A percentile compares a stretch with the other conserved stretches of the same genome.
These are phyloP conservation scores for Zymoseptoria pseudotritici DNA, from an alignment of 2,329 filamentous ascomycete genomes.

Conservation along the genomic window DNA sequence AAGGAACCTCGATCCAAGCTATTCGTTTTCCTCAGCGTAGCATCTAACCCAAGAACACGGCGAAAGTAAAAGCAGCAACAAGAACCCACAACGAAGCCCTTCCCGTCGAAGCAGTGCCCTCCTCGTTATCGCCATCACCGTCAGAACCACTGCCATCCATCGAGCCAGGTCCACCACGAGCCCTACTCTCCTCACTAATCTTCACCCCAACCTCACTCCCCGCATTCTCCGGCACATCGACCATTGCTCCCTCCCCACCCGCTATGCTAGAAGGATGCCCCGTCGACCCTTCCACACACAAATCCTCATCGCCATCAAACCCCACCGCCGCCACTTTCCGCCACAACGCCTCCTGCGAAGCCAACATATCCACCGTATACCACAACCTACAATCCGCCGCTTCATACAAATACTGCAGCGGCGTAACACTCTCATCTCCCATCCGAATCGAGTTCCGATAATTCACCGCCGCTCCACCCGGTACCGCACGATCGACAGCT, in stretches of 20 bases:
- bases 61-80: not conserved
- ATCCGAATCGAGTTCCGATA: constrained; percentile 30
- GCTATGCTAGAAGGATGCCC: constrained; percentile 10
- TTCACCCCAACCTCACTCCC: not conserved
- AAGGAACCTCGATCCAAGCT: too few species aligned
- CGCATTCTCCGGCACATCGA: not conserved
- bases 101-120: not conserved
- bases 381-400: constrained; percentile 36
- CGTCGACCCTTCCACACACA: constrained; percentile 16
- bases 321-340: constrained; percentile 30
- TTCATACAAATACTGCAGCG: constrained; percentile 36
- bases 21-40: too few species aligned
- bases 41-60: not conserved
- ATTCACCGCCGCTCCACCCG: constrained; percentile 27
- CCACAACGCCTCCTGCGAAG: constrained; percentile 33
- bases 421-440: constrained; percentile 24
- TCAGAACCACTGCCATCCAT: not conserved
- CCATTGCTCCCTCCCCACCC: not conserved
- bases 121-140: not conserved
- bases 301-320: constrained; percentile 20
- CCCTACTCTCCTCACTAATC: not conserved
- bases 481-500: constrained; percentile 4
- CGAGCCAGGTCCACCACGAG: not conserved
- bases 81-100: not conserved
- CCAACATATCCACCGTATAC: constrained; percentile 32